Evolutionary conservation across 1,284 basidiomycete species (phyloP), one percentile per base, ranked within the genome.

Genomic region (Cutaneotrichosporon sp.): DNA sequence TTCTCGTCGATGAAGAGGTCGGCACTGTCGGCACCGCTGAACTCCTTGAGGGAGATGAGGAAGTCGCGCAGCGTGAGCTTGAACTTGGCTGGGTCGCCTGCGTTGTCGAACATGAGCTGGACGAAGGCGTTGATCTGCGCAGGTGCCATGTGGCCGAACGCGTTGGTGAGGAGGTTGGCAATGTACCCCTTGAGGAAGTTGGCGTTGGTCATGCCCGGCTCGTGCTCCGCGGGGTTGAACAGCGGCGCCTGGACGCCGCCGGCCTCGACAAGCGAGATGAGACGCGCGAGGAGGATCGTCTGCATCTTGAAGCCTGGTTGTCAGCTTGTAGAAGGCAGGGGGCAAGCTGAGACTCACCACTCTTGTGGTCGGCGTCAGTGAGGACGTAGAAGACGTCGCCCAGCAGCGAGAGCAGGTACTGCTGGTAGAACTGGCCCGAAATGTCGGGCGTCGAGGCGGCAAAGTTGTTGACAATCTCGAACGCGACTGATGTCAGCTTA

Each of bases 341-440:
- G n/a, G n/a, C n/a, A n/a, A 11, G 18, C n/a, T 20, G n/a, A 18
- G 34, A 27, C 80, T 64, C 61, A 81, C 82, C 95, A 74, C 91
- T 93, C 87, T 99, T 98, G 84, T 99, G 95, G 79, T 98, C 95
- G 14, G 95, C 88, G 76, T 99, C 95, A 27, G 95, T 99, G 56
- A 99, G 85, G 53, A 99, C 95, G 73, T 90, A 98, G 85, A 99
- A 97, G 62, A 93, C 92, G 77, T 99, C 97, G 74, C 97, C 95
- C 50, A 97, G 84, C 71, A 98, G 88, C 75, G 87, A 89, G 58
- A 98, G 85, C 83, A 94, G 92, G 81, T 95, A 99, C 80, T 91
- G 89, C 79, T 89, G 88, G 85, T 91, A 92, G 84, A 93, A 91
- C 13, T 85, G 87, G 70, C 88, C 90, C 69, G 88, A 85, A 51